Evolutionary conservation across 1,284 basidiomycete genomes (phyloP), one percentile per base, ranked within the genome.

Genomic region (Phylloporus gajari): DNA sequence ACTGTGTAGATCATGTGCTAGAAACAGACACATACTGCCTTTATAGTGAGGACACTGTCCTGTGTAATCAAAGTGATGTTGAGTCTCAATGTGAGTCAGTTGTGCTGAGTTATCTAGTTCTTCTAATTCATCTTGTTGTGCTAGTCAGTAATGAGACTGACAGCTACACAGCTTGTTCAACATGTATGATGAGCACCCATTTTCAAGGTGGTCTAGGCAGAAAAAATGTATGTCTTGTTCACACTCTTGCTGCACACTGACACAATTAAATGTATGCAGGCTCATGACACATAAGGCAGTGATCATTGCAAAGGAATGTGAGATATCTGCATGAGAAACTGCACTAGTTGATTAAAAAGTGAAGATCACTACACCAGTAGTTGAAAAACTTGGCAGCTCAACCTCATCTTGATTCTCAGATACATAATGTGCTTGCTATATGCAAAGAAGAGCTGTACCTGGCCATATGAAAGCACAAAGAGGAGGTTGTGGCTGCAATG

Each of bases 61-160:
- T 86, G 87, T n/a, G 88, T 93, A 70, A 95, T 97, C 79, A 95
- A 94, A 80, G 88, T 92, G 0, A 97, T 97, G 96, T 84, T 97
- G 9, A 95, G 92, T 79, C 85, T 95, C 38, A 95, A 96, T 77
- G 94, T 95, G 77, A 74, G 92, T 83, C 64, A 44, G 64, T 44
- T 27, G 58, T 23, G 68, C 11, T 70, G 65, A 48, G 56, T 71
- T 11, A 30, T 11, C 66, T 59, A 21, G 53, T 27, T 44, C 8
- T 32, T 61, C 32, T 64, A 25, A 72, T 2, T 58, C 11, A 17
- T 59, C 48, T n/a, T 48, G 3, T 9, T 27, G n/a, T 38, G 27
- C 32, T 73, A 95, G 94, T 94, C 94, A 11, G 93, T 93, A 3
- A 93, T 94, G 89, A 89, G 94, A 58, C 95, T 94, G 3, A 95